These are phyloP conservation scores for Talaromyces sp. DNA, from an alignment of 2,329 filamentous ascomycete genomes.

Conservation along the genomic window DNA sequence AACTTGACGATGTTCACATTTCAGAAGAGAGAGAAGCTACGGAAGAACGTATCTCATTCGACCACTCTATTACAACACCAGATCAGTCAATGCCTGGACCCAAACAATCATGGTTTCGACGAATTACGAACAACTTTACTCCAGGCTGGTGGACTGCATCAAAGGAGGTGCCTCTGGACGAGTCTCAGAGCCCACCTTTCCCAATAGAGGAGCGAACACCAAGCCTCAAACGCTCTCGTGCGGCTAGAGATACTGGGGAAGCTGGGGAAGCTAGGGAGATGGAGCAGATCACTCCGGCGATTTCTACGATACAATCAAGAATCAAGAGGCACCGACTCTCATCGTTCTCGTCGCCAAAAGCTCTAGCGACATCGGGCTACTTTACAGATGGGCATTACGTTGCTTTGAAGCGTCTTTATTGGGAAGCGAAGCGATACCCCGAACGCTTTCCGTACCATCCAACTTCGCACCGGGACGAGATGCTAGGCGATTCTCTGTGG, in stretches of 20 bases:
- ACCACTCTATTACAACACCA: conserved; percentile 9
- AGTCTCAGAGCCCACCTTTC: conserved; percentile 17
- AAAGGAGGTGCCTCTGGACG: conserved; percentile 13
- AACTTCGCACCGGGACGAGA: conserved; percentile 33
- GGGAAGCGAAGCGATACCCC: conserved; percentile 36
- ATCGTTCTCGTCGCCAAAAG: conserved; percentile 7
- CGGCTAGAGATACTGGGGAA: not conserved
- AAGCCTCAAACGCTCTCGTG: conserved; percentile 16
- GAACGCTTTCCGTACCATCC: conserved; percentile 38
- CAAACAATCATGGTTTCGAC: conserved; percentile 38
- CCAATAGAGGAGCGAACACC: conserved; percentile 9
- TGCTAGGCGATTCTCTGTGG: conserved; percentile 44
- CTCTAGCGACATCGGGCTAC: conserved; percentile 37
- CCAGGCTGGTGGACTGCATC: conserved; percentile 18
- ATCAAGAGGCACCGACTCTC: conserved; percentile 6
- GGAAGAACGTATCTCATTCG: not conserved
- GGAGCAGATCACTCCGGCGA: not conserved
- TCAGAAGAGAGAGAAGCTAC: conserved; percentile 15
- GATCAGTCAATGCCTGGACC: conserved; percentile 13
- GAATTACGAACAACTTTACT: conserved; percentile 21
- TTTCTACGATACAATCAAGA: not conserved
- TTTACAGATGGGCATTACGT: conserved; percentile 43
- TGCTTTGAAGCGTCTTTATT: conserved; percentile 39
- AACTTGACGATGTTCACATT: conserved; percentile 20
- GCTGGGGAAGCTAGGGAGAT: not conserved